Evolutionary conservation across 495 filamentous ascomycete species (phyloP).

Genomic region (Penicillium coprophilum): DNA sequence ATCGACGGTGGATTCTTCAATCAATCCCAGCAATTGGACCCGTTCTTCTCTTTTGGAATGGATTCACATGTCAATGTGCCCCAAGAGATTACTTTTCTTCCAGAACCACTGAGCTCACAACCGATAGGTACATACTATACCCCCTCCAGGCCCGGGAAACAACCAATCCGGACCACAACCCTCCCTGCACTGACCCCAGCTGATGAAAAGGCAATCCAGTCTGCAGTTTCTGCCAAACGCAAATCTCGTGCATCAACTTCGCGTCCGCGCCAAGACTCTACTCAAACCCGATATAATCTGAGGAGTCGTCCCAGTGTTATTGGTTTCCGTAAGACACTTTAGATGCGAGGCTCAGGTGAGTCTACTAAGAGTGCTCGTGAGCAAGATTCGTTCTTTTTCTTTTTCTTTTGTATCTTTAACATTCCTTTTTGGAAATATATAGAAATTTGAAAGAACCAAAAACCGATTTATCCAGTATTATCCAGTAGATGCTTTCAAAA

Average conservation of each 20-base stretch:
- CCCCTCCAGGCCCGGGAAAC: neutral
- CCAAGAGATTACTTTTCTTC: neutral
- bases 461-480: too few species aligned
- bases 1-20: neutral
- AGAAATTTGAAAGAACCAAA: too few species aligned
- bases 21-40: neutral
- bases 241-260: neutral
- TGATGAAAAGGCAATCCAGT: neutral
- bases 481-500: too few species aligned
- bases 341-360: neutral
- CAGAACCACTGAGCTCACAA: neutral
- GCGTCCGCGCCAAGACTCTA: neutral
- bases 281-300: neutral
- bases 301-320: neutral
- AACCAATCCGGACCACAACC: neutral
- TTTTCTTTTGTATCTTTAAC: neutral
- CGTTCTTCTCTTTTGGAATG: neutral
- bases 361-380: neutral
- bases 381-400: neutral
- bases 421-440: too few species aligned
- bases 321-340: neutral
- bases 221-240: neutral
- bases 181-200: neutral
- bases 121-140: neutral
- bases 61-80: neutral